Base-by-base conservation (phyloP, 2,329 filamentous ascomycete species). In the Purpureocillium lavendulum region DNA sequence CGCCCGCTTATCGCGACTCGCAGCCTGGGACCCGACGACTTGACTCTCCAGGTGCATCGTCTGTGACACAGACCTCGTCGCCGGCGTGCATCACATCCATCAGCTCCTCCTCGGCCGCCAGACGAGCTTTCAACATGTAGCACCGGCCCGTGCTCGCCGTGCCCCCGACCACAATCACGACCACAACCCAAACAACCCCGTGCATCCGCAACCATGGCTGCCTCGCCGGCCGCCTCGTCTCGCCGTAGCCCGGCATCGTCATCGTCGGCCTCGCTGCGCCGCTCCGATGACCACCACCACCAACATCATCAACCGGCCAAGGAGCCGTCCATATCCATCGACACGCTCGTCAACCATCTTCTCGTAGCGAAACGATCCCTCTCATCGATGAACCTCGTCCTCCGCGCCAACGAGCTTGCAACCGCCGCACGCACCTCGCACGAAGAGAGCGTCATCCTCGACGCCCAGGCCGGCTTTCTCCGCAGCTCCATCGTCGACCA, bases 361-460 rank as follows among this genome's bases (percentile, higher is more conserved):
- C 78, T 96, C 31, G 82, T 84, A 24, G 85, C 90, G 8, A 96
- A 96, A 59, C 80, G 87, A 33, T 89, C 89, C 1, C 74, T 97
- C 4, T 85, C 84, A 13, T 87, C 87, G 10, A 88, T 94, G 58
- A 78, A 73, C 32, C 80, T 85, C 44, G 87, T 96, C 38, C 82
- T 86, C 57, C 84, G 86, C 43, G 89, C 88, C 48, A 89, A 92
- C 56, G 84, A 94, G 54, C 80, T 96, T 40, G 84, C 92, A 33
- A 87, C 78, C 15, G 70, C 77, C 12, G 87, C 88, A 4, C 82
- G 87, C 28, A 67, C 73, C 26, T 76, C 86, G 28, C 71, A 95
- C 47, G 86, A 94, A 55, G 83, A 92, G 49, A 82, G 81, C 35
- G 81, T 87, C 39, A 71, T 89, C 9, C 71, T 94, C 4, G 74